phyloP scores from a whole-genome alignment of 805 yeast species.

The Candida tibetensis region DNA sequence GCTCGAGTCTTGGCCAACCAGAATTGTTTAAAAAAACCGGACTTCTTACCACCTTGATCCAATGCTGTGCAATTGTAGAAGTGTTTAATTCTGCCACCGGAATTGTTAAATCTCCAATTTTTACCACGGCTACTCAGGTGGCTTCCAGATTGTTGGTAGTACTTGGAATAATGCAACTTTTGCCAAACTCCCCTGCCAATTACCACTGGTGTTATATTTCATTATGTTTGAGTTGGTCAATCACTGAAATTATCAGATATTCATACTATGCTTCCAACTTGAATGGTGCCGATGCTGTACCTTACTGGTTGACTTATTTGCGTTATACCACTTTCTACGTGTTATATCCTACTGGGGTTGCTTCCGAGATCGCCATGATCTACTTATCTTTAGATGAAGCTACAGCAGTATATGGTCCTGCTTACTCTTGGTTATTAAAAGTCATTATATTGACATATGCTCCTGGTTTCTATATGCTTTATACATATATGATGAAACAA shows the following conservation, averaged over 20 bases:
- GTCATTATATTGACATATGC: conserved; percentile 62
- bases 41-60: conserved; percentile 60
- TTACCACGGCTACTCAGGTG: conserved; percentile 86
- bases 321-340: conserved; percentile 82
- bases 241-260: conserved; percentile 90
- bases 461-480: conserved; percentile 85
- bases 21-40: conserved; percentile 58
- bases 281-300: conserved; percentile 48
- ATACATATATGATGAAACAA: conserved; percentile 85
- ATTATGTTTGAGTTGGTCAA: conserved; percentile 81
- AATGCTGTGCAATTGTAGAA: conserved; percentile 77
- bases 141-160: conserved; percentile 79
- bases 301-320: conserved; percentile 59
- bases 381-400: conserved; percentile 73
- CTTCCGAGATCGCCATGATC: conserved; percentile 71
- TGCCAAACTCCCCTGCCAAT: conserved; percentile 72
- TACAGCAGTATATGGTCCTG: conserved; percentile 43
- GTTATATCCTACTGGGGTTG: conserved; percentile 90
- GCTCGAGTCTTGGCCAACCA: conserved; percentile 56
- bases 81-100: conserved; percentile 76
- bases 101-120: conserved; percentile 76
- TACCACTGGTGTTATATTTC: conserved; percentile 59
- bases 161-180: conserved; percentile 71
- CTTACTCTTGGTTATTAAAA: conserved; percentile 56
- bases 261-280: conserved; percentile 77